Evolutionary conservation across 768 basidiomycete genomes (phyloP).

Genomic region (Podaxis pistillaris): DNA sequence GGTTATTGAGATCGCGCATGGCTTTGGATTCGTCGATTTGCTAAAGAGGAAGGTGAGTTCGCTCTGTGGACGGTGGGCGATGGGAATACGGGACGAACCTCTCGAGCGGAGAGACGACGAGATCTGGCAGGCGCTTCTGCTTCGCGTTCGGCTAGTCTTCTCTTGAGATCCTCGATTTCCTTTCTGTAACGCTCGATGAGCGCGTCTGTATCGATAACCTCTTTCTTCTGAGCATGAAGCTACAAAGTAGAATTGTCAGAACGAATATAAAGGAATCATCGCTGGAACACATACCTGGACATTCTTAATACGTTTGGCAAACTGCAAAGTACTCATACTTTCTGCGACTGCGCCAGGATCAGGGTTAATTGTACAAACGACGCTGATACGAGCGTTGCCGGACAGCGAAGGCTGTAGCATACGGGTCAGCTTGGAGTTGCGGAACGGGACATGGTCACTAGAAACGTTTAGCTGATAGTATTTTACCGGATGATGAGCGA

Average conservation of each 20-base stretch:
- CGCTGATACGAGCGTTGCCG: conserved; percentile 93
- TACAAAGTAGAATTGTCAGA: conserved; percentile 22
- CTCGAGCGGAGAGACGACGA: conserved; percentile 50
- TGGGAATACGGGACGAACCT: conserved; percentile 30
- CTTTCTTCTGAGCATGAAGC: conserved; percentile 89
- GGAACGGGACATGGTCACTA: conserved; percentile 90
- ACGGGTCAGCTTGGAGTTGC: conserved; percentile 93
- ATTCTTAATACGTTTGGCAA: conserved; percentile 88
- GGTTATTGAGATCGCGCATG: conserved; percentile 76
- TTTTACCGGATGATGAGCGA: background rate
- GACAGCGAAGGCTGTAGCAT: conserved; percentile 94
- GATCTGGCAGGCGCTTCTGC: conserved; percentile 53
- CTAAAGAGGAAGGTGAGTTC: conserved; percentile 30
- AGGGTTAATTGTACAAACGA: conserved; percentile 95
- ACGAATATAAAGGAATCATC: background rate
- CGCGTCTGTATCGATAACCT: conserved; percentile 90
- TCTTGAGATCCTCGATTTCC: conserved; percentile 89
- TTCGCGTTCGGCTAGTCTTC: conserved; percentile 67
- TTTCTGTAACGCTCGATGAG: conserved; percentile 92
- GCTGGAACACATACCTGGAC: conserved; percentile 56
- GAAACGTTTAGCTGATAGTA: background rate
- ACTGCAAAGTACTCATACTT: conserved; percentile 84
- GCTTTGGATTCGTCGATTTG: conserved; percentile 85
- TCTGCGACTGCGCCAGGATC: conserved; percentile 76
- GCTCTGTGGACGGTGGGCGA: background rate